Base-by-base conservation (phyloP, 2,329 filamentous ascomycete genomes). In the Acrodontium crateriforme region DNA sequence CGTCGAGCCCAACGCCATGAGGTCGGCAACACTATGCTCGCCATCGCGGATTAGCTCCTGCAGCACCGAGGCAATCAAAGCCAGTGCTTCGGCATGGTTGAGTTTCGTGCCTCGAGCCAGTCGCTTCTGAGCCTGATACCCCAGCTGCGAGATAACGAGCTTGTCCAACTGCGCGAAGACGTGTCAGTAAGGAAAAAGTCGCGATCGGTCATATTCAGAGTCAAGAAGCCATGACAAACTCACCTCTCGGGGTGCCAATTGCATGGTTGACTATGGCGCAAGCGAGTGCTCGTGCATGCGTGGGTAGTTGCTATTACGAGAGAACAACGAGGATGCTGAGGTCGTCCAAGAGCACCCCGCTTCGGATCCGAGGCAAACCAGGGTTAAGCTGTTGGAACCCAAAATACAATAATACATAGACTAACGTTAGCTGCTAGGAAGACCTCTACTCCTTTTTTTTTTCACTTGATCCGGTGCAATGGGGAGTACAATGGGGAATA, bases 41-140 rank as follows among this genome's bases (percentile, higher is more conserved):
- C 87, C 87, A 87, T 95, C 87, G 54, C 87, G 85, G 54, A 95
- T 91, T 46, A 94, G 76, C 69, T 95, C 87, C 56, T 94, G 87
- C 27, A 95, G 68, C 54, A 85, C 85, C 51, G 72, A 84, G 37
- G 85, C 76, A 47, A 94, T 91, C 41, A 85, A 68, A 16, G 78
- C 78, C 41, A 73, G 75, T 36, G 87, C 83, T 63, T 95, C 87
- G 17, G 78, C 67, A 60, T 93, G 83, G 51, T 95, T 95, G 44
- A 95, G 63, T 51, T 76, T 78, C 29, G 94, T 74, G 28, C 87
- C 87, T 46, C 87, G 67, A 17, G 87, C 87, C 41, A 95, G 73
- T 35, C 87, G 73, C 39, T 78, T 71, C 62, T 95, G 87, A 30
- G 87, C 87, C 26, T 94, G 69, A 41, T 78, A 69, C 44, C 87